Conservation (phyloP, 495 filamentous ascomycete species). For the Haplographium delicatum region DNA sequence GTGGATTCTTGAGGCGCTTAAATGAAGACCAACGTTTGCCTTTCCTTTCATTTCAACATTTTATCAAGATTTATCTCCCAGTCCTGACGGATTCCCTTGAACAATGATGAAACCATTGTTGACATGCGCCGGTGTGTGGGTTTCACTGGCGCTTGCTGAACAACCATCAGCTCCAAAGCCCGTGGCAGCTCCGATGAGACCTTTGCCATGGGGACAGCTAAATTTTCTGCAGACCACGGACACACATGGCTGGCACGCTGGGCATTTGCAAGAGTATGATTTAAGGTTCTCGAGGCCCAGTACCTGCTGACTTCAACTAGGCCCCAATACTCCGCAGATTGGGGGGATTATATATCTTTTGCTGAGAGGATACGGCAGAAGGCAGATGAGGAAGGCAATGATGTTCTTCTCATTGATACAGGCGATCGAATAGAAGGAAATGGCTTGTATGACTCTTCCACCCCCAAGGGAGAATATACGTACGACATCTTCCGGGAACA, state of each 20-base stretch:
- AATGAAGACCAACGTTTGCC: too few species aligned
- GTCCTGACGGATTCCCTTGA: too few species aligned
- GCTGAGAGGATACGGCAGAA: slow-evolving; percentile 70
- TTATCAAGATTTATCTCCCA: too few species aligned
- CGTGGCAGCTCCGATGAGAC: slow-evolving; percentile 73
- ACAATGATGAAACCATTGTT: slow-evolving; percentile 26
- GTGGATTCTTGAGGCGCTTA: too few species aligned
- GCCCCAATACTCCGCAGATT: slow-evolving; percentile 88
- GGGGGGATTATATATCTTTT: slow-evolving; percentile 97
- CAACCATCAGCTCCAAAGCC: slow-evolving; percentile 79
- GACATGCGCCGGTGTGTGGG: slow-evolving; percentile 5
- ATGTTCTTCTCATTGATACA: slow-evolving; percentile 87
- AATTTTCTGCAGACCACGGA: slow-evolving; percentile 95
- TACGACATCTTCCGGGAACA: slow-evolving; percentile 81
- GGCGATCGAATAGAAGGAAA: slow-evolving; percentile 95
- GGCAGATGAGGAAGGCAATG: slow-evolving; percentile 71
- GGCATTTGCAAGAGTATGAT: slow-evolving; percentile 80
- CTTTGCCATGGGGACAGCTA: slow-evolving; percentile 82
- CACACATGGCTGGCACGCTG: slow-evolving; percentile 92
- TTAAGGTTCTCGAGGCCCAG: not conserved
- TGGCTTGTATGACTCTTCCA: slow-evolving; percentile 87
- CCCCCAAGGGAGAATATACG: slow-evolving; percentile 81
- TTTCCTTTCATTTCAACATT: too few species aligned
- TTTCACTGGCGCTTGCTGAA: slow-evolving; percentile 40
- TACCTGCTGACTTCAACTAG: slow-evolving; percentile 33